Evolutionary conservation across 2,329 filamentous ascomycete genomes (phyloP), one percentile per base, ranked within the genome.

Genomic region (Aspergillus quadricinctus): DNA sequence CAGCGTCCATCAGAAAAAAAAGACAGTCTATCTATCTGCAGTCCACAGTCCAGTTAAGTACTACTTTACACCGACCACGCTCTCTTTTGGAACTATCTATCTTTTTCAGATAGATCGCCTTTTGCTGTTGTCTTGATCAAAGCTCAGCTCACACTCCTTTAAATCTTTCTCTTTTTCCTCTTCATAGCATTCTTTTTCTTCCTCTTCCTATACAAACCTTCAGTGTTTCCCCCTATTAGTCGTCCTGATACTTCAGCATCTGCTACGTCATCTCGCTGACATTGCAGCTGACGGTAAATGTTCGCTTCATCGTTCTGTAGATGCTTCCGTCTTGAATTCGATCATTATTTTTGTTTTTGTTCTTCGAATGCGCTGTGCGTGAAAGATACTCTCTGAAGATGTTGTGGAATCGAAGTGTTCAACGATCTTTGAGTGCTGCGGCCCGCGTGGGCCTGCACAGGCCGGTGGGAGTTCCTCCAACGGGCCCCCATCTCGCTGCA

Each of bases 371-470:
- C 19, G 10, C 49, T 29, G 19, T 31, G n/a, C 27, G 11, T 29
- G 21, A 29, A 10, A 11, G n/a, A 49, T 49, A 17, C 27, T 10
- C 17, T 25, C 19, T 40, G 14, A 49, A 43, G 50, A 69, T 66
- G 62, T 53, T 63, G 59, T 66, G 65, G 63, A 64, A 61, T 50
- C 63, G 66, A 53, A 49, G 59, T 60, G 57, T 68, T 55, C 59
- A 57, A 31, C 65, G 64, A 41, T 64, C 66, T 48, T 43, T 64
- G 27, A 55, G 62, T 40, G 56, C 56, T 46, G 57, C 58, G 55
- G 55, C 63, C 49, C 62, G 61, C 28, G 49, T 60, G 43, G 61
- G 61, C 35, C 49, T 65, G 31, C 55, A 57, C 28, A 60, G 60
- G 37, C 56, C 61, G 23, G 48, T 51, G 28, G 60, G 59, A 27